These are phyloP conservation scores for Paragyromitra xinjiangensis DNA, from an alignment of 495 filamentous ascomycete species.

Conservation along the genomic window DNA sequence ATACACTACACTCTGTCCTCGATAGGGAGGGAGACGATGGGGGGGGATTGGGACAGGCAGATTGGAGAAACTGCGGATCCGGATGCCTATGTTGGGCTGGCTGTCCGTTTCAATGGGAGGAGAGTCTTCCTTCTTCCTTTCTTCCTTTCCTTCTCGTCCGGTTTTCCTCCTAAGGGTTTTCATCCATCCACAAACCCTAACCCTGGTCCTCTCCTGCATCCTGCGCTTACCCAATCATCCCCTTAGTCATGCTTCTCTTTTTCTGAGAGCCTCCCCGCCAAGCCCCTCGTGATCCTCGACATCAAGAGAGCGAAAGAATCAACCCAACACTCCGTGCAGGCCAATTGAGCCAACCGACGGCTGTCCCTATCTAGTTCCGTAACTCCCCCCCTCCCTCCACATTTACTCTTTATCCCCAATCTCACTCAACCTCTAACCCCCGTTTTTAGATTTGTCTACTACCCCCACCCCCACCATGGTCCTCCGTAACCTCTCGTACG, in stretches of 20 bases:
- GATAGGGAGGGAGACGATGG: background rate
- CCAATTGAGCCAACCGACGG: slow-evolving; percentile 31
- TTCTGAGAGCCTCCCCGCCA: background rate
- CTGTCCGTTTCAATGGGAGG: slow-evolving; percentile 17
- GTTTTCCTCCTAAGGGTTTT: background rate
- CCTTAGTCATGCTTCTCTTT: slow-evolving; percentile 12
- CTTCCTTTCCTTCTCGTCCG: background rate
- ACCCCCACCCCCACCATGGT: slow-evolving; percentile 70
- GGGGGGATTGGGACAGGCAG: slow-evolving; percentile 5
- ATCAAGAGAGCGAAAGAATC: slow-evolving; percentile 17
- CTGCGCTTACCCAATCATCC: slow-evolving; percentile 15
- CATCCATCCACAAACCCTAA: slow-evolving; percentile 15
- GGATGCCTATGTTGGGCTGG: slow-evolving; percentile 46
- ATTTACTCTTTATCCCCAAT: background rate
- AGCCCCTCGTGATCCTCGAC: slow-evolving; percentile 23
- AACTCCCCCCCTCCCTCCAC: background rate
- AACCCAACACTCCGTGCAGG: slow-evolving; percentile 9
- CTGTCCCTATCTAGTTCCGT: background rate
- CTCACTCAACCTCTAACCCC: slow-evolving; percentile 12
- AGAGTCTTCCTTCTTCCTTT: background rate
- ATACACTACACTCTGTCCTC: no score
- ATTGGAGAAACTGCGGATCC: slow-evolving; percentile 24
- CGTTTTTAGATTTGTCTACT: slow-evolving; percentile 10
- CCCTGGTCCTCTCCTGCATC: slow-evolving; percentile 23
- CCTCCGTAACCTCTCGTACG: slow-evolving; percentile 78